phyloP scores from a whole-genome alignment of 1,284 basidiomycete genomes.

The Pseudozyma tsukubaensis region DNA sequence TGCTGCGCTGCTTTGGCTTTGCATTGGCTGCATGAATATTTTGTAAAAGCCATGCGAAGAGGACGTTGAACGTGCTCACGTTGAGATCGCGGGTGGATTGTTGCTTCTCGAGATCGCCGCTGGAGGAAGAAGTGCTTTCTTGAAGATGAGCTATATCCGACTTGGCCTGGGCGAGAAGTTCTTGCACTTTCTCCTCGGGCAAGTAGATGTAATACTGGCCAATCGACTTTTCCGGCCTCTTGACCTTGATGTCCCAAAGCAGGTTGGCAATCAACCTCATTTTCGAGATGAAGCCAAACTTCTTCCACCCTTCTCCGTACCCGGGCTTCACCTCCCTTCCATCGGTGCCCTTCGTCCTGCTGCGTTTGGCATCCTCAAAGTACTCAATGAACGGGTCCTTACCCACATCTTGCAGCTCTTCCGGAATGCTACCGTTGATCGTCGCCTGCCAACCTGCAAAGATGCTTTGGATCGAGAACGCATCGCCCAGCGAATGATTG shows the following conservation, averaged over 20 bases:
- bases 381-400: conserved; percentile 21
- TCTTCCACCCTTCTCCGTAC: conserved; percentile 18
- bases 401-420: conserved; percentile 7
- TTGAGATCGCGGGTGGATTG: neutral
- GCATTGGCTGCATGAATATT: conserved; percentile 24
- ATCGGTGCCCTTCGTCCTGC: neutral
- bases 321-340: neutral
- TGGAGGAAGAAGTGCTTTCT: neutral
- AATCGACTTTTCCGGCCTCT: conserved; percentile 20
- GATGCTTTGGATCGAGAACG: conserved; percentile 20
- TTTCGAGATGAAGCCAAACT: conserved; percentile 14
- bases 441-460: conserved; percentile 8
- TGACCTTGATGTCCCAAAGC: conserved; percentile 28
- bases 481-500: conserved; percentile 25
- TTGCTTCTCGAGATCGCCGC: conserved; percentile 9
- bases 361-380: conserved; percentile 3
- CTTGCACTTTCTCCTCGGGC: conserved; percentile 16
- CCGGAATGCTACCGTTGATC: neutral
- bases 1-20: conserved; percentile 2
- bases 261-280: conserved; percentile 13
- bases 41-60: conserved; percentile 28
- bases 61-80: conserved; percentile 31
- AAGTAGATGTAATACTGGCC: conserved; percentile 32
- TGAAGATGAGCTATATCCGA: conserved; percentile 10
- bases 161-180: conserved; percentile 12